Evolutionary conservation across 2,329 filamentous ascomycete species (phyloP).

Genomic region (Apiospora phragmitis): DNA sequence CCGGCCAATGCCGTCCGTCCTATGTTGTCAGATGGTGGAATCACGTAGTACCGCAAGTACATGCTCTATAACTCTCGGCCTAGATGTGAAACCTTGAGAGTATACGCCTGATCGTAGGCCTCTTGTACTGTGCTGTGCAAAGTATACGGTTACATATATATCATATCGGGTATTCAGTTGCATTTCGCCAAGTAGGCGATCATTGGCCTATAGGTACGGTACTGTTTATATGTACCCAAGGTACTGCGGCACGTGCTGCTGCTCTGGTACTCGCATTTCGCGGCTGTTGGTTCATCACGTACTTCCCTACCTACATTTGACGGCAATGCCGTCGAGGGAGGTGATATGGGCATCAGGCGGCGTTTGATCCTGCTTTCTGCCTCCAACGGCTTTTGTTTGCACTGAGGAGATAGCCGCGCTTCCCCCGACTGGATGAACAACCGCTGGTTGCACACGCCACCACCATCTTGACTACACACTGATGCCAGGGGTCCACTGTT

Average conservation of each 20-base stretch:
- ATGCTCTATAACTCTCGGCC: not conserved
- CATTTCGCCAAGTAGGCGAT: not conserved
- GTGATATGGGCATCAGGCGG: not conserved
- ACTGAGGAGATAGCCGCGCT: not conserved
- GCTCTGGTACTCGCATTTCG: not conserved
- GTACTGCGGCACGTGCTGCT: not conserved
- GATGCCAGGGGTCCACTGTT: slow-evolving; percentile 13
- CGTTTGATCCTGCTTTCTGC: not conserved
- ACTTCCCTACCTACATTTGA: not conserved
- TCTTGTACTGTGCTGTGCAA: not conserved
- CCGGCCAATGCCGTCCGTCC: not conserved
- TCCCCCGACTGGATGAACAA: not conserved
- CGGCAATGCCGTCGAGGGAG: not conserved
- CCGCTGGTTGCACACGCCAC: not conserved
- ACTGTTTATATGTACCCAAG: not conserved
- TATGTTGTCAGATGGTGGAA: not conserved
- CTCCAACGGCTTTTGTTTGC: not conserved
- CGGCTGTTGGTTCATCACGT: not conserved
- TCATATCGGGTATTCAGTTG: too few species aligned
- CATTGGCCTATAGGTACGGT: too few species aligned
- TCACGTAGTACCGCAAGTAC: not conserved
- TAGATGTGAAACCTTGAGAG: not conserved
- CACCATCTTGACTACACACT: not conserved
- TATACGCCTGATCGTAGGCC: not conserved
- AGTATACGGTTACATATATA: not conserved